Evolutionary conservation across 129 eudicot genomes (phyloP), one percentile per base, ranked within the genome.

Genomic region (Apium graveolens): DNA sequence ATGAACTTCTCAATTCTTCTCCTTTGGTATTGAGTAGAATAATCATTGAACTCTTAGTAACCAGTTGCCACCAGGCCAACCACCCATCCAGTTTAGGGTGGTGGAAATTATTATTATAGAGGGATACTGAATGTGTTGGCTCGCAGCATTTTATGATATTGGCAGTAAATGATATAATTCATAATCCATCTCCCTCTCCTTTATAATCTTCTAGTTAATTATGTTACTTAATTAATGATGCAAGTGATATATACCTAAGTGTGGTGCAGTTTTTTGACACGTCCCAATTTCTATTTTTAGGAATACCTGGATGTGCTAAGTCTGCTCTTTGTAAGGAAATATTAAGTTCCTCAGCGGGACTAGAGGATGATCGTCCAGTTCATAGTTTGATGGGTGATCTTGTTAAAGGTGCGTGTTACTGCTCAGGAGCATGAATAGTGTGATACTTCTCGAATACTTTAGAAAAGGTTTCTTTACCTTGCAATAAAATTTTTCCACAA

Each of bases 281-380:
- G 34, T 26, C 53, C 0, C 43, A 37, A 5, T 5, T 48, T 26
- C 63, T 38, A 62, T 38, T 82, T 74, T 35, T 83, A 91, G 98
- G 98, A 80, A 91, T 94, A 85, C 98, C 98, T 86, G 98, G 98
- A 38, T 94, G 98, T 87, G 98, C 98, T 63, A 94, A 94, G 84
- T 94, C 98, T 60, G 98, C 98, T 18, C 93, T 94, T 26, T 94
- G 98, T 78, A 91, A 85, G 86, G 97, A 91, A 82, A 85, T 94
- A 73, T 78, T 90, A 79, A 82, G 79, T 76, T 78, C 87, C 72
- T 80, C 90, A 11, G 92, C 77, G 82, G 78, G 85, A 32, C 90
- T 91, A 71, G 98, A 90, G 78, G 97, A 91, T 86, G 96, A 91
- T 83, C 93, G 97, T 78, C 98, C 93, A 76, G 83, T 91, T 73